Evolutionary conservation across 306 rosid genomes (phyloP), one percentile per base, ranked within the genome.

Genomic region (Dryas alaskensis): DNA sequence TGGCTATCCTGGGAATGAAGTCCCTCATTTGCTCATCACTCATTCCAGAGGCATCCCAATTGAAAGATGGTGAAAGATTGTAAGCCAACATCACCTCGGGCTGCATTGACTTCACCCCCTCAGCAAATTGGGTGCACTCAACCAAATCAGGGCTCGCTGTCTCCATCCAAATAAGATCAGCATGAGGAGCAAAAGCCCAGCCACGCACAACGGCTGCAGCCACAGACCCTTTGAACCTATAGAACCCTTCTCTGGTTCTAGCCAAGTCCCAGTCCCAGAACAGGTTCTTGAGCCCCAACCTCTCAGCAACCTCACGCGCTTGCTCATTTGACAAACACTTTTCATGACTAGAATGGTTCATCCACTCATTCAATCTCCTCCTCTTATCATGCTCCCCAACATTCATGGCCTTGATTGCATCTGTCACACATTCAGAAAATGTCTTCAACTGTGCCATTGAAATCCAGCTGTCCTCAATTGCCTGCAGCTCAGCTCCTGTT

Each of bases 41-140:
- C 99, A 95, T 95, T 4, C 97, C 99, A 10, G 97, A 92, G 22
- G 99, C 98, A 76, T 95, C 99, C 99, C 99, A 95, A 2, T 95
- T 95, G 84, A 95, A 95, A 17, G 99, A 95, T 37, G 99, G 99
- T 2, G 98, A 92, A 13, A 95, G 93, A 52, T 95, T 95, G 39
- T 95, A 95, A 0, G 93, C 98, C 65, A 92, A 44, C 98, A 95
- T 84, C 16, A 76, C 83, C 22, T 95, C 84, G 3, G 98, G 96
- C 22, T 67, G 64, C 74, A 61, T 51, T 7, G 86, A 81, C 75
- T 76, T 86, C 53, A 92, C 85, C n/a, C 97, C 99, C 67, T 90
- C 79, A 2, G 99, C 75, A 68, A 95, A 95, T 11, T 83, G 53
- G 1, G 88, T 87, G 82, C 99, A 94, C 72, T 94, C 97, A 6